A percentile compares a stretch with the other conserved stretches of the same genome.
These are phyloP conservation scores for Mycogone perniciosa DNA, from an alignment of 2,329 filamentous ascomycete genomes.

Conservation along the genomic window DNA sequence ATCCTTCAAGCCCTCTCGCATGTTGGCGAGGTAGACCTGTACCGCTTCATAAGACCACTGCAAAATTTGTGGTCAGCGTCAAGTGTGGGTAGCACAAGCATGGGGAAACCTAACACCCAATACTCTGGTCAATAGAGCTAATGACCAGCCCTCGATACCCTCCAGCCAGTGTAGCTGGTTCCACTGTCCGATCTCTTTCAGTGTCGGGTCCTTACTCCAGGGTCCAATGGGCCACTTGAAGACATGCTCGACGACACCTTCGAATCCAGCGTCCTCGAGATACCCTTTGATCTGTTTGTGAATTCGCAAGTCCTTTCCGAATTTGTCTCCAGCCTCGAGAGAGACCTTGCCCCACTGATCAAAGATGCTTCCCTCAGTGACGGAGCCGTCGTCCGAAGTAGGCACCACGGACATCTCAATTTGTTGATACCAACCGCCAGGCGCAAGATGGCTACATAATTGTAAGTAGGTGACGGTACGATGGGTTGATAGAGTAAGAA, in stretches of 20 bases:
- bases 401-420: constrained; percentile 36
- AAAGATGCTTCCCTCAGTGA: constrained; percentile 23
- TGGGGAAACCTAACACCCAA: constrained; percentile 13
- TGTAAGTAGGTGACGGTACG: not conserved
- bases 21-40: not conserved
- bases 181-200: constrained; percentile 40
- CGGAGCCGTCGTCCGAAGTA: constrained; percentile 36
- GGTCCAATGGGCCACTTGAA: constrained; percentile 45
- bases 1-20: not conserved
- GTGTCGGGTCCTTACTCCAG: constrained; percentile 45
- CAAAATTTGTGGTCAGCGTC: not conserved
- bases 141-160: constrained; percentile 22
- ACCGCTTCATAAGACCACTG: not conserved
- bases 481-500: not conserved
- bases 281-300: constrained; percentile 20
- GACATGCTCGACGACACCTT: constrained; percentile 41
- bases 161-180: constrained; percentile 13
- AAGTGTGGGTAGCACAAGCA: not conserved
- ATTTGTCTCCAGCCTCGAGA: constrained; percentile 23
- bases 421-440: constrained; percentile 33
- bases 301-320: constrained; percentile 24
- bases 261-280: constrained; percentile 42
- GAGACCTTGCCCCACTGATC: constrained; percentile 24
- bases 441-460: constrained; percentile 25
- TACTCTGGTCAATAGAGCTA: constrained; percentile 26